Evolutionary conservation across 1,284 basidiomycete species (phyloP), one percentile per base, ranked within the genome.

Genomic region (Erythrobasidium hasegawianum): DNA sequence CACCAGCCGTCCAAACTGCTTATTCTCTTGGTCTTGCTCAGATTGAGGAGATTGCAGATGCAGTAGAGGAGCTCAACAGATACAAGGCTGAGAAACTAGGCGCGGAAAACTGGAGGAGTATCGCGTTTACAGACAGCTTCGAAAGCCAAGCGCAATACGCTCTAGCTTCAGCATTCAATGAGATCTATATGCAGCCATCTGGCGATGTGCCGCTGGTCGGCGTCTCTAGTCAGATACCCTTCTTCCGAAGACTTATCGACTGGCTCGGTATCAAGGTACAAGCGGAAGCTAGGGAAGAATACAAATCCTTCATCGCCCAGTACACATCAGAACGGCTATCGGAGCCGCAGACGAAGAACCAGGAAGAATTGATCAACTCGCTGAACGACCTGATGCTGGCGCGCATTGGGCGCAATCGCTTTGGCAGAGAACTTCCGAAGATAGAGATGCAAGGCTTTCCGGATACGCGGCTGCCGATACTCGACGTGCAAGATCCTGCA

Each of bases 81-180:
- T 72, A 72, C 54, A 80, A 79, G 71, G 72, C 73, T 24, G 73
- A 76, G 54, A 71, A 75, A 47, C 70, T 78, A 7, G 64, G 64
- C 9, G 58, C 47, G 11, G 40, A 49, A 16, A 69, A 66, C 52
- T 75, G 75, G 69, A 59, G 75, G 0, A 77, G 76, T 1, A 73
- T 79, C 13, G 79, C 79, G 1, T 79, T 77, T 74, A 73, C 77
- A 2, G 79, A 80, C 52, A 76, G 76, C 0, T 80, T 79, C 57
- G 65, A 71, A 45, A 74, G 71, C 49, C 79, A 80, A 61, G 76
- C 75, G 18, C 73, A 76, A 45, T 79, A 75, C 67, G 59, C 78
- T 11, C 71, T 79, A 45, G 69, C 71, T 13, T 72, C 72, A 45
- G 75, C 74, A 0, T 80, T 80, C 64, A 78, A 79, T 57, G 75